Percentiles rank a stretch among this genome's conserved stretches.
phyloP scores from a whole-genome alignment of 2,329 filamentous ascomycete species.

The Knufia petricola region DNA sequence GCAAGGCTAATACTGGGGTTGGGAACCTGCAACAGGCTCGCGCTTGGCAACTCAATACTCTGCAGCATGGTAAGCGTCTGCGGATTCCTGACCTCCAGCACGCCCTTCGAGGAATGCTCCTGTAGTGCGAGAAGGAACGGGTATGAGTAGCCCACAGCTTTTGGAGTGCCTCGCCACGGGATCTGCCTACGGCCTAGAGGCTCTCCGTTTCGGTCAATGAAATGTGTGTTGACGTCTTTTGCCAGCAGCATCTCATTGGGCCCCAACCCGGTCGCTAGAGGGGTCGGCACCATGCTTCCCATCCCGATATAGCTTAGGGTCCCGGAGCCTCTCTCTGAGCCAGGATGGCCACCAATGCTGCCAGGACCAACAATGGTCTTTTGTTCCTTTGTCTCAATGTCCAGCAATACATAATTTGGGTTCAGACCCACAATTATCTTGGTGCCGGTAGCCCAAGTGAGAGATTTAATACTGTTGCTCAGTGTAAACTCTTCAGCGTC shows the following conservation, averaged over 20 bases:
- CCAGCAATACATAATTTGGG: constrained; percentile 79
- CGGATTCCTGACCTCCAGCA: constrained; percentile 83
- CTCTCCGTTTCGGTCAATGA: constrained; percentile 76
- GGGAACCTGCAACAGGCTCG: constrained; percentile 78
- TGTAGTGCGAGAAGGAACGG: constrained; percentile 87
- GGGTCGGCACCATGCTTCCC: constrained; percentile 82
- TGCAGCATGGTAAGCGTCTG: constrained; percentile 85
- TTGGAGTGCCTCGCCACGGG: constrained; percentile 82
- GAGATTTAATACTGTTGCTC: constrained; percentile 71
- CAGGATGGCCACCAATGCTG: constrained; percentile 55
- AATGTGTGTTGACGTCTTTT: constrained; percentile 94
- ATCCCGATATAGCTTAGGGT: constrained; percentile 97
- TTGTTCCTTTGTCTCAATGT: constrained; percentile 64
- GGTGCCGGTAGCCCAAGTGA: constrained; percentile 84
- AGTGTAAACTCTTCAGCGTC: constrained; percentile 69
- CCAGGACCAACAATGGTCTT: constrained; percentile 73
- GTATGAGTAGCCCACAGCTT: constrained; percentile 91
- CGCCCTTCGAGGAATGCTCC: constrained; percentile 63
- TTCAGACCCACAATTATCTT: constrained; percentile 85
- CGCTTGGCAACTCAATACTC: constrained; percentile 69
- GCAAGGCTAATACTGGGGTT: constrained; percentile 89
- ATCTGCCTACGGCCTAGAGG: constrained; percentile 75
- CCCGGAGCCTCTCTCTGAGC: constrained; percentile 61
- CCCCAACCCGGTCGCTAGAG: constrained; percentile 69
- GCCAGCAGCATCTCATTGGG: constrained; percentile 84